Evolutionary conservation across 2,329 filamentous ascomycete genomes (phyloP).

Genomic region (Exophiala bonariae): DNA sequence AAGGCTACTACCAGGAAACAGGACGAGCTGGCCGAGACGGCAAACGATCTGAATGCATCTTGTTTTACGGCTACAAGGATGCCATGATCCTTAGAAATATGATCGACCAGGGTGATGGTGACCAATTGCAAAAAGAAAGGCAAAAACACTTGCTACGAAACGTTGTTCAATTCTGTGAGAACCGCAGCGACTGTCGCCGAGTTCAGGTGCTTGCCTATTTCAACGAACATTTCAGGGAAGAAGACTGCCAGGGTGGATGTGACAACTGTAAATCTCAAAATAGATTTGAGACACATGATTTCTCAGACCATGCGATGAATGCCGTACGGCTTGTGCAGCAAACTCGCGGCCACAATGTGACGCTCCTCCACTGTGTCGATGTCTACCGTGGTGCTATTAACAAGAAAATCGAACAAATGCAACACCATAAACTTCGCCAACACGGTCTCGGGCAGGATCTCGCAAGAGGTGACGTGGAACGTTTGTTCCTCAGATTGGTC

Average conservation of each 20-base stretch:
- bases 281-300: constrained; percentile 72
- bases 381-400: constrained; percentile 71
- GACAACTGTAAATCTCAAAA: constrained; percentile 83
- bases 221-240: constrained; percentile 74
- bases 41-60: constrained; percentile 79
- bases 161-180: constrained; percentile 87
- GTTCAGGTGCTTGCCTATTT: constrained; percentile 93
- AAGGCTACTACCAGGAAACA: constrained; percentile 98
- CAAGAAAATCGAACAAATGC: constrained; percentile 55
- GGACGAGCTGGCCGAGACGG: constrained; percentile 92
- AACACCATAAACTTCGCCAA: constrained; percentile 55
- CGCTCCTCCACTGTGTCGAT: constrained; percentile 79
- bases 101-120: constrained; percentile 80
- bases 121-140: constrained; percentile 74
- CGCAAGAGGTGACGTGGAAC: constrained; percentile 74
- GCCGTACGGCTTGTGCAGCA: constrained; percentile 68
- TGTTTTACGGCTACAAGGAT: constrained; percentile 84
- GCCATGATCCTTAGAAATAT: constrained; percentile 71
- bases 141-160: constrained; percentile 82
- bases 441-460: constrained; percentile 70
- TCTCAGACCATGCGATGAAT: constrained; percentile 70
- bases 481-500: constrained; percentile 76
- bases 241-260: constrained; percentile 72
- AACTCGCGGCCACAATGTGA: constrained; percentile 62
- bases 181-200: constrained; percentile 80